Base-by-base conservation (phyloP, 2,329 filamentous ascomycete genomes). In the Exophiala sideris region DNA sequence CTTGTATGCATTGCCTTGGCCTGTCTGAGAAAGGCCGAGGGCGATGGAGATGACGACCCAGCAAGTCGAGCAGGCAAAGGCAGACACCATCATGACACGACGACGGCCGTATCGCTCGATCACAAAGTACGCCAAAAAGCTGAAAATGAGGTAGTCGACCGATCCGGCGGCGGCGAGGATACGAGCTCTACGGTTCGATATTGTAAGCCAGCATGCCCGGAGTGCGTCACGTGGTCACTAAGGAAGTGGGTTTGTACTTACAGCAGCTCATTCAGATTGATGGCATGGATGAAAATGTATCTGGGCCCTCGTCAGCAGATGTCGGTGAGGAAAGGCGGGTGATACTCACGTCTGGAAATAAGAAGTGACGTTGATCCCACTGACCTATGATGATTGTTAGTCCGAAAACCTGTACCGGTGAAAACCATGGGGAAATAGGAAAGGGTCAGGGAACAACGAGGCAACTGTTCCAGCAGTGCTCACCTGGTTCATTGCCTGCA, bases 21-120 rank as follows among this genome's bases (percentile, higher is more conserved):
- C 73, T 12, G 68, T 67, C 46, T 72, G 70, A 1, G 69, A 68
- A 16, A 73, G 62, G 1, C 70, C 72, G 5, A 76, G 67, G 0
- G 73, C 67, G 14, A 76, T 74, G 0, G 75, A 72, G 47, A 79
- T 79, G 7, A 77, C 63, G 14, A 76, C 68, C 68, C 75, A 79
- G 60, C 76, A 81, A 10, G 74, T 70, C 1, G 71, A 75, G 54
- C 76, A 79, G 8, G 74, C 78, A 5, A 69, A 67, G n/a, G 76
- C 72, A 5, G 72, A 75, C 14, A 64, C 64, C 68, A 79, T 77
- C 75, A 79, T 76, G 44, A 78, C 68, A 46, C 71, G 73, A 8
- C 77, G 70, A 8, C 77, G 70, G 2, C 77, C 77, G 54, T 71
- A 77, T 5, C 73, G 66, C 52, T 79, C 77, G 54, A 79, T 74